Percentiles rank a stretch among this genome's conserved stretches.
phyloP scores from a whole-genome alignment of 352 stramenopile genomes.

The Blastocystis sp. region DNA sequence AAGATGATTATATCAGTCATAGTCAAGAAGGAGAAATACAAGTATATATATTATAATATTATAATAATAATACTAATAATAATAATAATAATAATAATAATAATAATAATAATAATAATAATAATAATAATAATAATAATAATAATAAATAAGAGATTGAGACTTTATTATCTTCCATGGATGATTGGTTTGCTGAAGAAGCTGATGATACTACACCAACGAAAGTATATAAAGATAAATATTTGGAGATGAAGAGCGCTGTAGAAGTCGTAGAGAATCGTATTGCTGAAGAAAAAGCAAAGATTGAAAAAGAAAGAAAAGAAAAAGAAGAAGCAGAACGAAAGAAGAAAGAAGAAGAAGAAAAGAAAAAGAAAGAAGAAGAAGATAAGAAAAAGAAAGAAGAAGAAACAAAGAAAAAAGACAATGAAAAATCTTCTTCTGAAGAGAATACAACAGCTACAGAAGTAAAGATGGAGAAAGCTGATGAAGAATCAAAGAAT shows the following conservation, averaged over 20 bases:
- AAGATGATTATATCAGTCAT: no score
- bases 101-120: no score
- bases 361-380: conserved; percentile 34
- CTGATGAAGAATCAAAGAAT: no score
- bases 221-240: conserved; percentile 32
- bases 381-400: conserved; percentile 39
- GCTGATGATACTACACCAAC: conserved; percentile 9
- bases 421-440: conserved; percentile 42
- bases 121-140: no score
- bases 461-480: conserved; percentile 32
- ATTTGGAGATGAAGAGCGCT: conserved; percentile 33
- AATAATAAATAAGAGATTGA: conserved; percentile 9
- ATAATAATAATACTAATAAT: no score
- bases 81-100: no score
- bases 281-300: conserved; percentile 38
- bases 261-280: conserved; percentile 40
- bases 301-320: conserved; percentile 39
- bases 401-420: conserved; percentile 39
- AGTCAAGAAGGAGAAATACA: no score
- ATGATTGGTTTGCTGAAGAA: conserved; percentile 37
- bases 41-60: no score
- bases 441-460: no score
- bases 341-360: conserved; percentile 38
- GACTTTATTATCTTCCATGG: conserved; percentile 16
- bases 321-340: conserved; percentile 27